Percentiles rank a stretch among this genome's conserved stretches.
phyloP scores from a whole-genome alignment of 2,329 filamentous ascomycete species.

The Coniochaeta prunicola region DNA sequence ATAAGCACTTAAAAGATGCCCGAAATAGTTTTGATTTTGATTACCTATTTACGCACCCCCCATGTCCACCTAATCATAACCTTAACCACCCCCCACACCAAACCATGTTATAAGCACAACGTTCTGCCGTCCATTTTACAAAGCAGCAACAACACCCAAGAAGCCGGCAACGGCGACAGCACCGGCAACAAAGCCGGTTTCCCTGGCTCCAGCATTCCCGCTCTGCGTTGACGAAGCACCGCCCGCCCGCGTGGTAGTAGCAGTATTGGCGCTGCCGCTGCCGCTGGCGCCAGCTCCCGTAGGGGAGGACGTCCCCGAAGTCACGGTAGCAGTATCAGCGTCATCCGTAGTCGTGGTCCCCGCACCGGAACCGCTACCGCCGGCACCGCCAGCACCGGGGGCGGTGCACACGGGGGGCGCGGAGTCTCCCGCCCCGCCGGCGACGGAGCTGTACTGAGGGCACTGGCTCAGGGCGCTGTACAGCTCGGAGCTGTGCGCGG shows the following conservation, averaged over 20 bases:
- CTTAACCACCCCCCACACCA: not conserved
- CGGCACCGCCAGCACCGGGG: not conserved
- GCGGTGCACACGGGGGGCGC: not conserved
- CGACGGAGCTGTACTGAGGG: conserved; percentile 11
- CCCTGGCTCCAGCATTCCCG: conserved; percentile 12
- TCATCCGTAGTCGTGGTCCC: not conserved
- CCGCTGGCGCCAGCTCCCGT: not conserved
- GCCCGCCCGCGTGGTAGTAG: not conserved
- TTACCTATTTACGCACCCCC: too few species aligned
- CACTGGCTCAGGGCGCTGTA: conserved; percentile 16
- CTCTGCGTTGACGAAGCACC: not conserved
- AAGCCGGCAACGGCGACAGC: conserved; percentile 17
- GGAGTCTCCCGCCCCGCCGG: not conserved
- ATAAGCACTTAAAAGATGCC: too few species aligned
- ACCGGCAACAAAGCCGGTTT: conserved; percentile 15
- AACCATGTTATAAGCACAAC: too few species aligned
- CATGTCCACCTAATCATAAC: not conserved
- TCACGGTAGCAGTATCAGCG: not conserved
- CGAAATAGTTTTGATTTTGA: too few species aligned
- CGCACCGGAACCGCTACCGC: not conserved
- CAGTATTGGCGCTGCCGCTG: not conserved
- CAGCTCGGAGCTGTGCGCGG: conserved; percentile 12
- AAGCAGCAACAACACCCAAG: conserved; percentile 15
- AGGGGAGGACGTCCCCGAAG: not conserved
- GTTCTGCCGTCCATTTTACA: conserved; percentile 10